A percentile compares a stretch with the other conserved stretches of the same genome.
These are phyloP conservation scores for Coffea humblotiana DNA, from an alignment of 305 asterid genomes.

Conservation along the genomic window DNA sequence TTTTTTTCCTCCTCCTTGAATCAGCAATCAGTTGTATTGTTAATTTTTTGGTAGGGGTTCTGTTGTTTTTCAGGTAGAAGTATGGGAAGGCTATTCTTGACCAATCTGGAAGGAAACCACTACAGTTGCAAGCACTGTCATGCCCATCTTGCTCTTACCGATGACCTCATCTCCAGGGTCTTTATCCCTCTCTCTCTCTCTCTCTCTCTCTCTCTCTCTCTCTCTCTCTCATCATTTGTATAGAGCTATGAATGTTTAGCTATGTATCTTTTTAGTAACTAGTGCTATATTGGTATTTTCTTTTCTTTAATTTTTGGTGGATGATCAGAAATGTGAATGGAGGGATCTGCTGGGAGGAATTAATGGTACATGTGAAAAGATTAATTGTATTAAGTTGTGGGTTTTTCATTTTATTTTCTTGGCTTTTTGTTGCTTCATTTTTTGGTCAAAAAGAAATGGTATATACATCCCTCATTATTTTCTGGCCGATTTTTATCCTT, in stretches of 20 bases:
- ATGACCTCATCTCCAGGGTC: slow-evolving; percentile 37
- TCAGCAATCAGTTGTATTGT: not conserved
- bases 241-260: not conserved
- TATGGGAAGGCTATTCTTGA: slow-evolving; percentile 36
- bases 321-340: not conserved
- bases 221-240: not conserved
- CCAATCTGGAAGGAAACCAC: slow-evolving; percentile 29
- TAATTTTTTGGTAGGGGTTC: not conserved
- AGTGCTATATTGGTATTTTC: not conserved
- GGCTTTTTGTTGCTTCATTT: not conserved
- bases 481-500: not conserved
- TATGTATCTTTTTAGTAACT: not conserved
- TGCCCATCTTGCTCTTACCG: slow-evolving; percentile 26
- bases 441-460: not conserved
- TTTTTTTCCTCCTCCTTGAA: not conserved
- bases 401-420: not conserved
- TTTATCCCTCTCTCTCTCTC: not conserved
- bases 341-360: not conserved
- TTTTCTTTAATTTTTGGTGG: not conserved
- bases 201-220: not conserved
- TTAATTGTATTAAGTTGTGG: not conserved
- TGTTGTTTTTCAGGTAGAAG: not conserved
- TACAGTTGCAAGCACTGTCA: slow-evolving; percentile 38
- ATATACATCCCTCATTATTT: not conserved
- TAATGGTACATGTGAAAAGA: not conserved